These are phyloP conservation scores for Lyophyllum atratum DNA, from an alignment of 768 basidiomycete species.

Conservation along the genomic window DNA sequence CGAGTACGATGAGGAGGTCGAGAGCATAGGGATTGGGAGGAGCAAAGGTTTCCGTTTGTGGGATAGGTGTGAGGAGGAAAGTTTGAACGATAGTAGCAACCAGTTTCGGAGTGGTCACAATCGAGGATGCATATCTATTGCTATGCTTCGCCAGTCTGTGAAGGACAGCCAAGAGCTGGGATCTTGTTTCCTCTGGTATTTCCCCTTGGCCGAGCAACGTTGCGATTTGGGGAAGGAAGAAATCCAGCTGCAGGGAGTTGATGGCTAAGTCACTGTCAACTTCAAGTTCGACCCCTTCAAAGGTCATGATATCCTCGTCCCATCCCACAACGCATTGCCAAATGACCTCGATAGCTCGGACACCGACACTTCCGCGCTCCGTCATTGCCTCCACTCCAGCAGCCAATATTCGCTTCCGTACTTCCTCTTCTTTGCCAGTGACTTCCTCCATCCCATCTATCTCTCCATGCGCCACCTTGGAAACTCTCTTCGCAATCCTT, in stretches of 20 bases:
- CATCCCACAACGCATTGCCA: constrained; percentile 78
- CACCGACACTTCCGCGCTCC: constrained; percentile 68
- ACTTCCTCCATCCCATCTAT: constrained; percentile 37
- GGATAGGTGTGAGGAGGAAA: constrained; percentile 59
- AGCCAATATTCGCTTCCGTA: constrained; percentile 65
- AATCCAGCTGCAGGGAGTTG: constrained; percentile 35
- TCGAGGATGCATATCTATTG: constrained; percentile 49
- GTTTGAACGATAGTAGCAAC: constrained; percentile 50
- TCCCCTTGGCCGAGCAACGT: constrained; percentile 39
- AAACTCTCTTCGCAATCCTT: constrained; percentile 48
- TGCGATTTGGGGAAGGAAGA: constrained; percentile 52
- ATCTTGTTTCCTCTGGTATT: constrained; percentile 48
- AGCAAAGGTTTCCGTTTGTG: constrained; percentile 33
- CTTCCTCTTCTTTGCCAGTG: constrained; percentile 40
- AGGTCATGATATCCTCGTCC: constrained; percentile 39
- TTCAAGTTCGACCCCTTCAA: constrained; percentile 53
- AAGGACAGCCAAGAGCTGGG: constrained; percentile 59
- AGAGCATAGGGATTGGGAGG: constrained; percentile 54
- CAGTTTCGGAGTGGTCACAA: constrained; percentile 54
- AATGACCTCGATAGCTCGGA: constrained; percentile 66
- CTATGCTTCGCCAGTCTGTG: constrained; percentile 64
- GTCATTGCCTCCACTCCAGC: constrained; percentile 66
- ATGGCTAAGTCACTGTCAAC: constrained; percentile 28
- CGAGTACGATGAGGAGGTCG: constrained; percentile 56
- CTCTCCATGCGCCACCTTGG: constrained; percentile 33